Evolutionary conservation across 805 yeast species (phyloP), one percentile per base, ranked within the genome.

Genomic region (Candida golubevii): DNA sequence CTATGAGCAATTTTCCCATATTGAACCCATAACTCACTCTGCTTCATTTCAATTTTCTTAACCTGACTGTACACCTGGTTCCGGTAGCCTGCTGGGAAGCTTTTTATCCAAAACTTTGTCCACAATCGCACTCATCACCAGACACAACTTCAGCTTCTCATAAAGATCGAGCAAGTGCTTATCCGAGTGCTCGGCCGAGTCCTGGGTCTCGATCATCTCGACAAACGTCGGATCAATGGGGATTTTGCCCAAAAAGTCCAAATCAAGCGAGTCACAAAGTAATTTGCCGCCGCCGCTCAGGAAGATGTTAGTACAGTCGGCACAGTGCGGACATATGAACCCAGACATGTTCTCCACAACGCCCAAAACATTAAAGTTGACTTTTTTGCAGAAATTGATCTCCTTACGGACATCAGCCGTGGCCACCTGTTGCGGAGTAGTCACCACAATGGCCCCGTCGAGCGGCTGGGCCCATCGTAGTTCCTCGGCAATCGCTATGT

Each of bases 271-370:
- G 28, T 71, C 66, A n/a, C 97, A 83, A 38, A 93, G 67, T 12
- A 64, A 67, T 53, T 75, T 63, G 2, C 99, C 99, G 26, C 99
- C 99, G 8, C 98, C 99, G 41, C 85, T 78, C 53, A 93, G 87
- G 61, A 93, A 93, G 23, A 93, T 86, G 61, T 90, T 83, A 4
- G 97, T 89, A 60, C 91, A 84, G 59, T 91, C 98, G 1, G 84
- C 78, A 61, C 99, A 93, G 61, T 80, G 80, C 0, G 99, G 99
- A 61, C 99, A 93, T 4, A 89, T 81, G 58, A 87, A 93, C 1
- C 99, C 99, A 39, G 95, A 82, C 99, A 93, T 91, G 58, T 93
- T 93, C 61, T 93, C 99, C 8, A 93, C 79, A 4, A 93, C 78
- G 0, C 99, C 99, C 44, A 93, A 61, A 1, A 91, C 77, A 26